phyloP scores from a whole-genome alignment of 2,329 filamentous ascomycete species.

The Monilinia vaccinii-corymbosi region DNA sequence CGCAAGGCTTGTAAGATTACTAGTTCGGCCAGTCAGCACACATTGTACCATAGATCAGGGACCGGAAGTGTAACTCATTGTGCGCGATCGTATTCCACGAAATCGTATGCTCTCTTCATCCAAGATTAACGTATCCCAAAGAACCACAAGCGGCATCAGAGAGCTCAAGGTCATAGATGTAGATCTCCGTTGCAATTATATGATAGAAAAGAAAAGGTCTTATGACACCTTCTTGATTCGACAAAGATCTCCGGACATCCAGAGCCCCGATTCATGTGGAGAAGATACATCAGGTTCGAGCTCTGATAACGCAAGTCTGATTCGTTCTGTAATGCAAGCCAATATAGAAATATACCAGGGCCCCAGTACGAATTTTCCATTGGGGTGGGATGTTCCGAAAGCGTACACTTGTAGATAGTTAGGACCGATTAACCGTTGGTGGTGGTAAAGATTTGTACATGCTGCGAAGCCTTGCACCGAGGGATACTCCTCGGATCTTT shows the following conservation, averaged over 20 bases:
- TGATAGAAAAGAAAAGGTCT: background rate
- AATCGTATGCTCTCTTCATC: background rate
- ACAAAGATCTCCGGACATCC: background rate
- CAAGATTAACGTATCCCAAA: background rate
- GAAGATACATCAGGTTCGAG: background rate
- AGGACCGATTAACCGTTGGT: slow-evolving; percentile 5
- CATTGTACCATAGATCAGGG: background rate
- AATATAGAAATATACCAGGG: background rate
- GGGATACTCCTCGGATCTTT: background rate
- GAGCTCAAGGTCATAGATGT: background rate
- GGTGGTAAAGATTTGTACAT: background rate
- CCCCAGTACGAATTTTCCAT: background rate
- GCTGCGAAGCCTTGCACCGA: background rate
- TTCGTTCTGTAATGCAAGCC: background rate
- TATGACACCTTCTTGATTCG: background rate
- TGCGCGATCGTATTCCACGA: background rate
- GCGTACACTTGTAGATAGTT: background rate
- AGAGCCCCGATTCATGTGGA: background rate
- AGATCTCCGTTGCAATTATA: background rate
- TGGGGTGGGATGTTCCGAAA: background rate
- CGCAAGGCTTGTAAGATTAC: background rate
- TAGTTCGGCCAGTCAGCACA: background rate
- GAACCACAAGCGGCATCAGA: background rate
- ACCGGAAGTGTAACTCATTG: background rate
- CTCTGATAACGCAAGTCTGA: background rate